Evolutionary conservation across 768 basidiomycete species (phyloP).

Genomic region (Tulasnella sp.): DNA sequence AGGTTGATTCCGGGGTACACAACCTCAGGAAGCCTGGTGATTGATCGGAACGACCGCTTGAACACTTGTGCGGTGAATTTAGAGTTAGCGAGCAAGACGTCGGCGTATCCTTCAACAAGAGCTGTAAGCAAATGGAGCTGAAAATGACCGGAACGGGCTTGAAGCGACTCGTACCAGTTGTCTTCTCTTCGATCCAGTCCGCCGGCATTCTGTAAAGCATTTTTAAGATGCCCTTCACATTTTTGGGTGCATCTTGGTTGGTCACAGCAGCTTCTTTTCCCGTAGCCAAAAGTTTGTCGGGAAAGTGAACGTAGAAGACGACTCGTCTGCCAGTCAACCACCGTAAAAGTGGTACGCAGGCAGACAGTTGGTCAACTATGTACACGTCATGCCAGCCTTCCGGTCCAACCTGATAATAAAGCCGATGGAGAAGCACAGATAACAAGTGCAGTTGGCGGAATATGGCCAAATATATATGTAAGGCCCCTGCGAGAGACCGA

Average conservation of each 20-base stretch:
- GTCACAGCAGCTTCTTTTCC: conserved; percentile 28
- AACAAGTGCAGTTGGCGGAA: conserved; percentile 78
- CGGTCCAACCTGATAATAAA: conserved; percentile 26
- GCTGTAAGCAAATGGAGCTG: background rate
- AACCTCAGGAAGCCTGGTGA: conserved; percentile 51
- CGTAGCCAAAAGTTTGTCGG: conserved; percentile 79
- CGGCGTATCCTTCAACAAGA: conserved; percentile 58
- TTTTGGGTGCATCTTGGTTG: background rate
- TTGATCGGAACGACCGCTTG: conserved; percentile 50
- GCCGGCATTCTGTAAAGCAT: conserved; percentile 75
- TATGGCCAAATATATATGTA: conserved; percentile 86
- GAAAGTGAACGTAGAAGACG: conserved; percentile 97
- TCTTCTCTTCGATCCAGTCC: conserved; percentile 81
- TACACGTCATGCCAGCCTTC: conserved; percentile 55
- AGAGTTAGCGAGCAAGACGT: conserved; percentile 86
- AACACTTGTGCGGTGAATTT: conserved; percentile 80
- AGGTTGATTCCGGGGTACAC: conserved; percentile 95
- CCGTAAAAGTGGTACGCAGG: conserved; percentile 76
- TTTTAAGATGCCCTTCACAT: conserved; percentile 41
- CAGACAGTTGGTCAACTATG: conserved; percentile 91
- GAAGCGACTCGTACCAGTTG: conserved; percentile 52
- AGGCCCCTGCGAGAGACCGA: conserved; percentile 61
- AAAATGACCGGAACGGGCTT: background rate
- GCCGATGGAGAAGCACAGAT: conserved; percentile 39
- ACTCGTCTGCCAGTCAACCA: conserved; percentile 58